Base-by-base conservation (phyloP, 129 eudicot genomes). In the Chrysanthemum seticuspe region DNA sequence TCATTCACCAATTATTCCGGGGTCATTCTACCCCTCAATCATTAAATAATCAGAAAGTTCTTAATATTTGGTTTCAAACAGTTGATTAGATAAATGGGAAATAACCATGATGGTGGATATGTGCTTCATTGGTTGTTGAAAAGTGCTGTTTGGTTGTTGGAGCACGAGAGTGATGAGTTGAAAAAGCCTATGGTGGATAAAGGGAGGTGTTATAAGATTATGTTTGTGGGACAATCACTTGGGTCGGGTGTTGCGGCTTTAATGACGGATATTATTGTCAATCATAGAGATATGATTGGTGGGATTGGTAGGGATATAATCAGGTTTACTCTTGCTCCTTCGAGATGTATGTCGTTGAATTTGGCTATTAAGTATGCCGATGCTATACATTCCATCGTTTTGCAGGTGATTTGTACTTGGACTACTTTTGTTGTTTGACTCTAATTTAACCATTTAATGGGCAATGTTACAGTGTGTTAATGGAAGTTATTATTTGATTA, bases 281-380 rank as follows among this genome's bases (percentile, higher is more conserved):
- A 86, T 51, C 93, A 88, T 16, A 50, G 86, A 59, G 78, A 76
- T 34, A 51, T 72, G 67, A 13, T 91, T 4, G 96, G 96, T 13
- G 97, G 93, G 58, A 72, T 91, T 15, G 76, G 81, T 0, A 81
- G 97, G 72, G 84, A 74, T 62, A 25, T 78, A 71, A 71, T 92
- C 2, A 75, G 61, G 72, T 92, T 96, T 65, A 85, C 96, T 4
- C 76, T 93, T 50, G 97, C 98, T 13, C 96, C 98, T 9, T 89
- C 93, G 3, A 64, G 96, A 76, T 87, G 92, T 75, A 82, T 93
- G 97, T 93, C 97, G n/a, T 84, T 90, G 14, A 90, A 90, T 80
- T 82, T 90, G 84, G 97, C 97, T 0, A 96, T 90, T 2, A 93
- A 93, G 82, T 93, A 90, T 68, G 96, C 96, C 0, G 96, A 90